Evolutionary conservation across 768 basidiomycete genomes (phyloP).

Genomic region (Leccinum boreale): DNA sequence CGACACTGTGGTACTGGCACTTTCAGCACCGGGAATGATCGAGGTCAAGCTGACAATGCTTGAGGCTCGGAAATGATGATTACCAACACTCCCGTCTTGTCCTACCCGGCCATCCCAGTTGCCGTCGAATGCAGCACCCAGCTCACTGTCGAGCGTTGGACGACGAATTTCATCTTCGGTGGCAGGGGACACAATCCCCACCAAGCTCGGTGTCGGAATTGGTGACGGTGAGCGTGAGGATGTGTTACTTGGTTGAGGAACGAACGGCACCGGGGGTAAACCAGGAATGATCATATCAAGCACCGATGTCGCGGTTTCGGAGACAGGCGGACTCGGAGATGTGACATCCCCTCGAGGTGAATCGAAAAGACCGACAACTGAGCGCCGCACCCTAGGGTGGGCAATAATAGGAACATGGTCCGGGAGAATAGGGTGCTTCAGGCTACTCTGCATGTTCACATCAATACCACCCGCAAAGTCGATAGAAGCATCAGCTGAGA

Average conservation of each 20-base stretch:
- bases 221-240: slow-evolving; percentile 26
- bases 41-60: slow-evolving; percentile 57
- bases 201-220: neutral
- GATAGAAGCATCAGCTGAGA: slow-evolving; percentile 21
- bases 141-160: slow-evolving; percentile 53
- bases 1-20: neutral
- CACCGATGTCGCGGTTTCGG: slow-evolving; percentile 19
- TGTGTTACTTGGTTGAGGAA: slow-evolving; percentile 30
- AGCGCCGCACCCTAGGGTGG: slow-evolving; percentile 41
- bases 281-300: slow-evolving; percentile 33
- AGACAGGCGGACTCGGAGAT: slow-evolving; percentile 9
- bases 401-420: slow-evolving; percentile 19
- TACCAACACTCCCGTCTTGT: slow-evolving; percentile 26
- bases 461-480: slow-evolving; percentile 21
- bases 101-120: slow-evolving; percentile 13
- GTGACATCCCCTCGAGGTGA: slow-evolving; percentile 15
- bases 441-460: slow-evolving; percentile 25
- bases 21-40: slow-evolving; percentile 26
- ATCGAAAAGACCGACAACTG: slow-evolving; percentile 65
- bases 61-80: slow-evolving; percentile 47
- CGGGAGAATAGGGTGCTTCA: slow-evolving; percentile 10
- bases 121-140: slow-evolving; percentile 48
- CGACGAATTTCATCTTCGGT: slow-evolving; percentile 11
- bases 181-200: slow-evolving; percentile 6
- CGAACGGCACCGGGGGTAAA: slow-evolving; percentile 32